Conservation (phyloP, 495 filamentous ascomycete species). For the Penicillium waksmanii region DNA sequence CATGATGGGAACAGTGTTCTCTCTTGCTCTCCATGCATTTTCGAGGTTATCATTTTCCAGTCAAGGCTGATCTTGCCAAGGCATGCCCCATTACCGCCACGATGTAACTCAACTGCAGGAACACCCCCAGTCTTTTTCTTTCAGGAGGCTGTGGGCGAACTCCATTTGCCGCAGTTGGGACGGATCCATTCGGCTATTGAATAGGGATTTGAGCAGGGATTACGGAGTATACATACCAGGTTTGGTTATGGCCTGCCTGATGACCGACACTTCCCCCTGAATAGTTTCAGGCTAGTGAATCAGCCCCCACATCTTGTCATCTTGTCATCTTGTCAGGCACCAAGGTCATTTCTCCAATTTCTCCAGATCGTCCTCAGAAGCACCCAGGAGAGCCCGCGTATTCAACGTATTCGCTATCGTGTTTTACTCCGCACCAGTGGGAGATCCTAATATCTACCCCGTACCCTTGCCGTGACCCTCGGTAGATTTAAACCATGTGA, state of each 20-base stretch:
- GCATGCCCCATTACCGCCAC: background rate
- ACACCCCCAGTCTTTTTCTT: background rate
- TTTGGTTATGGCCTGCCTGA: background rate
- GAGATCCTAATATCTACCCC: background rate
- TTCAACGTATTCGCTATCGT: constrained; percentile 12
- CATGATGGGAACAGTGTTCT: no score
- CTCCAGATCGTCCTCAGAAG: background rate
- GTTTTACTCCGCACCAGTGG: background rate
- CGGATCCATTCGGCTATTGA: background rate
- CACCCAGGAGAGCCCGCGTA: background rate
- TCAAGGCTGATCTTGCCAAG: background rate
- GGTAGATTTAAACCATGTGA: constrained; percentile 7
- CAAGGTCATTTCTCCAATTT: background rate
- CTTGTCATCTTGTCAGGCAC: background rate
- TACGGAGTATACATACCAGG: no score
- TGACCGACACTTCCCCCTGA: background rate
- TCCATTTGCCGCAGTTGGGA: constrained; percentile 10
- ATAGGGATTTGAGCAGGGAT: background rate
- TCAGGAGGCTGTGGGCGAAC: background rate
- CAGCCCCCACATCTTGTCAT: background rate
- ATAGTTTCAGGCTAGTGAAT: background rate
- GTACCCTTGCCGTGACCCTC: constrained; percentile 10
- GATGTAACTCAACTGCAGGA: background rate
- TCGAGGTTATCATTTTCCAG: background rate
- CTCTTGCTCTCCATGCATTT: background rate